A percentile compares a stretch with the other conserved stretches of the same genome.
phyloP scores from a whole-genome alignment of 352 stramenopile species.

The Phytophthora meadii region DNA sequence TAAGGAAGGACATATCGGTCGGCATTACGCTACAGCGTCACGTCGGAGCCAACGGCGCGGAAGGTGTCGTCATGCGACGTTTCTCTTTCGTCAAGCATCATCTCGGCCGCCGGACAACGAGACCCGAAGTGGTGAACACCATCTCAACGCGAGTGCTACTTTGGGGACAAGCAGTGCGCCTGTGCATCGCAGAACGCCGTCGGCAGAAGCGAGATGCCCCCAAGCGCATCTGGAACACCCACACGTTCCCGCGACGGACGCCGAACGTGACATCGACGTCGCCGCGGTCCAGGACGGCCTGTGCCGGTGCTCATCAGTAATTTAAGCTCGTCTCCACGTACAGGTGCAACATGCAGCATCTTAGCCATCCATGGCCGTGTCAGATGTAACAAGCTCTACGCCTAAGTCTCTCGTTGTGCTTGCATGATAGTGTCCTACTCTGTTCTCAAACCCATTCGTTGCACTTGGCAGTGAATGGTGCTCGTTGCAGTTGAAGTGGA shows the following conservation, averaged over 20 bases:
- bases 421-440: too few relatives aligned
- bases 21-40: constrained; percentile 56
- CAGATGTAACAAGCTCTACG: constrained; percentile 3
- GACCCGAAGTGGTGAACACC: constrained; percentile 59
- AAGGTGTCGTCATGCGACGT: constrained; percentile 65
- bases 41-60: constrained; percentile 39
- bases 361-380: constrained; percentile 6
- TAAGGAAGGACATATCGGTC: constrained; percentile 69
- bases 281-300: constrained; percentile 8
- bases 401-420: background rate
- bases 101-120: constrained; percentile 47
- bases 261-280: constrained; percentile 21
- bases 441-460: constrained; percentile 1
- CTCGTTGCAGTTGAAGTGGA: constrained; percentile 5
- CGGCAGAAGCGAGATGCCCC: constrained; percentile 37
- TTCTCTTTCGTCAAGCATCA: constrained; percentile 79
- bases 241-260: constrained; percentile 39
- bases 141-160: constrained; percentile 74
- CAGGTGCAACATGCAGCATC: constrained; percentile 21
- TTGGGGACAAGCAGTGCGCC: constrained; percentile 65
- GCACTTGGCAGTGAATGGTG: constrained; percentile 6
- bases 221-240: constrained; percentile 50
- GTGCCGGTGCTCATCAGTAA: constrained; percentile 25
- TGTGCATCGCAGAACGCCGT: constrained; percentile 54
- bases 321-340: constrained; percentile 25